These are phyloP conservation scores for Acacia acuminata DNA, from an alignment of 306 rosid genomes.

Conservation along the genomic window DNA sequence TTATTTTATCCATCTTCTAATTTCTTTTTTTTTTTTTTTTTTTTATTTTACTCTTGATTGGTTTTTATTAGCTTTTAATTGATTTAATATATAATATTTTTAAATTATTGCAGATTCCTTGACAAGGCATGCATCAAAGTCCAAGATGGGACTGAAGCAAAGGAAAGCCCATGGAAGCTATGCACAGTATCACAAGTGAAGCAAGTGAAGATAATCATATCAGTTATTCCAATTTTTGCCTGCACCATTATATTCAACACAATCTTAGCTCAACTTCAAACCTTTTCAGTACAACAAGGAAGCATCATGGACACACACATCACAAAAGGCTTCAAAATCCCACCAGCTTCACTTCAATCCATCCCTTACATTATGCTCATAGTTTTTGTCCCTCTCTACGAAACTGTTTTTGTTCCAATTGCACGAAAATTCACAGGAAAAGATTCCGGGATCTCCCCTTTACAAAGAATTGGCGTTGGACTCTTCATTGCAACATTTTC, in stretches of 20 bases:
- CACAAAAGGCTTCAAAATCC: conserved; percentile 44
- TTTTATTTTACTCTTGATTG: neutral
- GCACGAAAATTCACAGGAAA: conserved; percentile 47
- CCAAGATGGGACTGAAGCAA: conserved; percentile 37
- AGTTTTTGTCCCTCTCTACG: conserved; percentile 61
- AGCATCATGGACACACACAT: conserved; percentile 50
- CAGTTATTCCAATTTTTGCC: conserved; percentile 61
- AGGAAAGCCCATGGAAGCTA: conserved; percentile 65
- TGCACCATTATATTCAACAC: conserved; percentile 71
- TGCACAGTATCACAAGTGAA: conserved; percentile 61
- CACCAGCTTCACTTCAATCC: conserved; percentile 76
- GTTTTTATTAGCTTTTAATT: neutral
- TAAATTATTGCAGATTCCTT: conserved; percentile 50
- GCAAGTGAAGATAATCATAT: conserved; percentile 61
- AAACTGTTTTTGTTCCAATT: conserved; percentile 51
- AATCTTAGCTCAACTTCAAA: conserved; percentile 69
- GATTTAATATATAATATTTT: neutral
- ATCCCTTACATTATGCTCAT: conserved; percentile 61
- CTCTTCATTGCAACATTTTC: conserved; percentile 60
- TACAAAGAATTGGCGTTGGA: conserved; percentile 60
- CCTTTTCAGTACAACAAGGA: conserved; percentile 70
- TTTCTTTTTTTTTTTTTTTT: neutral
- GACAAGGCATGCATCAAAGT: conserved; percentile 69
- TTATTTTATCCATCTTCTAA: neutral
- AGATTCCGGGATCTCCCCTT: conserved; percentile 55